A percentile compares a stretch with the other conserved stretches of the same genome.
Conservation (phyloP, 495 filamentous ascomycete species). For the Penicillium silybi region DNA sequence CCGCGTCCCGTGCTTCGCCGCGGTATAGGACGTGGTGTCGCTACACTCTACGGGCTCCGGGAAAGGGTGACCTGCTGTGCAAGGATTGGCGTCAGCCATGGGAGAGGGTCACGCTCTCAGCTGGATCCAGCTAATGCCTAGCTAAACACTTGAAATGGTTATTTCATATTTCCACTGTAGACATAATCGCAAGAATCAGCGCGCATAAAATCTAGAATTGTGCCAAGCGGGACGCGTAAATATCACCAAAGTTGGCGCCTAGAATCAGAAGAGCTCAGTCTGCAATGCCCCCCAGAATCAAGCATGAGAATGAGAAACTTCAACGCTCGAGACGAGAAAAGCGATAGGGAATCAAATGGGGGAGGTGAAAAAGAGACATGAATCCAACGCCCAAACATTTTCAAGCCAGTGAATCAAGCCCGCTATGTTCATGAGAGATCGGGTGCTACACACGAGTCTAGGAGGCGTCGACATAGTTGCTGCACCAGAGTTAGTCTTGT, state of each 20-base stretch:
- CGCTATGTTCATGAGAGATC: slow-evolving; percentile 8
- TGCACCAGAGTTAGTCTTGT: slow-evolving; percentile 16
- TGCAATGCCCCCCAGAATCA: slow-evolving; percentile 4
- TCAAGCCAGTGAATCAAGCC: slow-evolving; percentile 8
- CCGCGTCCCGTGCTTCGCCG: not conserved
- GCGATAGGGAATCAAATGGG: not conserved
- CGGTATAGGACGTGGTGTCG: slow-evolving; percentile 3
- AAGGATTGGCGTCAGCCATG: slow-evolving; percentile 7
- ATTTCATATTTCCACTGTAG: not conserved
- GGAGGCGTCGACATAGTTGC: slow-evolving; percentile 46
- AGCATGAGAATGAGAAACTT: slow-evolving; percentile 19
- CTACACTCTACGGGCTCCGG: slow-evolving; percentile 9
- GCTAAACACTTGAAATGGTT: slow-evolving; percentile 1
- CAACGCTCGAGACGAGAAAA: slow-evolving; percentile 19
- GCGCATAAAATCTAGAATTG: not conserved
- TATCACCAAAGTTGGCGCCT: not conserved
- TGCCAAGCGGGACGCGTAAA: not conserved
- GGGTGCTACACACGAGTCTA: slow-evolving; percentile 7
- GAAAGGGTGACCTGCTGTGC: slow-evolving; percentile 2
- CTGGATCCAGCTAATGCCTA: not conserved
- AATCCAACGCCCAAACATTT: slow-evolving; percentile 16
- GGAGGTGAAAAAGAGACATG: slow-evolving; percentile 1
- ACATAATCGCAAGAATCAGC: not conserved
- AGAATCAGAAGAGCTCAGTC: not conserved
- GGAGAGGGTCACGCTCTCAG: not conserved